Percentiles rank a stretch among this genome's conserved stretches.
Evolutionary conservation across 2,329 filamentous ascomycete species (phyloP).

Genomic region (Chaetomium sp.): DNA sequence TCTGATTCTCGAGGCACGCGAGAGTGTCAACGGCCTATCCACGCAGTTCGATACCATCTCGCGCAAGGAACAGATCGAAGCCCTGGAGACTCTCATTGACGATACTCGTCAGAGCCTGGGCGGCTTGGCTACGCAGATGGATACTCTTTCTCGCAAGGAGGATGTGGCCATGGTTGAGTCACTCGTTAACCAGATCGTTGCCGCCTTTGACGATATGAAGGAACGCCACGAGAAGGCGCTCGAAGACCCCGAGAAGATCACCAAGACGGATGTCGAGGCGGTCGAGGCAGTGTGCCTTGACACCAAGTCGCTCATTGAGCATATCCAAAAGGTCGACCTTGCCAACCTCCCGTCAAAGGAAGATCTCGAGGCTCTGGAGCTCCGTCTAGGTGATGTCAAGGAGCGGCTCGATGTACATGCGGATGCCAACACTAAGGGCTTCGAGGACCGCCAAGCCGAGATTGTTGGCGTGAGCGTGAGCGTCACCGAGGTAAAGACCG

Average conservation of each 20-base stretch:
- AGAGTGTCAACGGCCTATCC: conserved; percentile 68
- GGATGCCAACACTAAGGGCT: conserved; percentile 73
- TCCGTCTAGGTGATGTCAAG: conserved; percentile 68
- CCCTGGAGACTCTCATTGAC: conserved; percentile 66
- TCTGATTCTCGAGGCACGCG: conserved; percentile 71
- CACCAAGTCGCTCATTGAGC: conserved; percentile 76
- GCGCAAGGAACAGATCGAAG: conserved; percentile 64
- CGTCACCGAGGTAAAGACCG: conserved; percentile 74
- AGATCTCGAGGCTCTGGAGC: conserved; percentile 70
- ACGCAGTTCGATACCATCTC: conserved; percentile 69
- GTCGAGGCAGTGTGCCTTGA: conserved; percentile 82
- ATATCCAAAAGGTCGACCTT: conserved; percentile 70
- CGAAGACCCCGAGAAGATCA: conserved; percentile 65
- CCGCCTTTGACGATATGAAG: conserved; percentile 74
- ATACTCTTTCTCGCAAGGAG: conserved; percentile 72
- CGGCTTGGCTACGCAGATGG: conserved; percentile 66
- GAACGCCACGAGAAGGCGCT: conserved; percentile 55
- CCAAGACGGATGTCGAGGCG: conserved; percentile 79
- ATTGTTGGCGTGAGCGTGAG: conserved; percentile 76
- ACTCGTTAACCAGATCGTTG: conserved; percentile 75
- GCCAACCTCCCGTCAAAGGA: conserved; percentile 73
- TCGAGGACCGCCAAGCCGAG: conserved; percentile 83
- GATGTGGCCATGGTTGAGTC: conserved; percentile 77
- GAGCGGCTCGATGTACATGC: conserved; percentile 66
- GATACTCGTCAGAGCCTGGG: conserved; percentile 75